These are phyloP conservation scores for Lecanicillium sp. DNA, from an alignment of 2,329 filamentous ascomycete species.

Conservation along the genomic window DNA sequence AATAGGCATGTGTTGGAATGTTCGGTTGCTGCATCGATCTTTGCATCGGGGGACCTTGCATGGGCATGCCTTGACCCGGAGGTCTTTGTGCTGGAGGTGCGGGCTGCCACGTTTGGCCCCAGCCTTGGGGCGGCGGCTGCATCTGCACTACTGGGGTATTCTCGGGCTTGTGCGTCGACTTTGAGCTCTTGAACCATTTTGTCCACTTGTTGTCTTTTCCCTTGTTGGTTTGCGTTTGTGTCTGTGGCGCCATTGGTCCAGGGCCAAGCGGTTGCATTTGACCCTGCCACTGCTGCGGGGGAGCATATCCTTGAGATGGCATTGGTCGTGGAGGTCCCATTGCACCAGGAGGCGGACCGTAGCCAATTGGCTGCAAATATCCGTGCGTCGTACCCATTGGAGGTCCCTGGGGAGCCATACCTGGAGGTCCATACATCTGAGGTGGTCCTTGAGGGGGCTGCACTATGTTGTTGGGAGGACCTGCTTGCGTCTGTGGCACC, in stretches of 20 bases:
- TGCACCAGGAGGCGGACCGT: slow-evolving; percentile 14
- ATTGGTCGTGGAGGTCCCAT: not conserved
- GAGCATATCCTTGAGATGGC: slow-evolving; percentile 5
- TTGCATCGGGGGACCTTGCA: not conserved
- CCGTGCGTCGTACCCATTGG: not conserved
- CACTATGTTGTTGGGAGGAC: not conserved
- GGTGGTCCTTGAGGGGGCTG: slow-evolving; percentile 5
- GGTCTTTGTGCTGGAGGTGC: not conserved
- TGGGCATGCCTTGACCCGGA: not conserved
- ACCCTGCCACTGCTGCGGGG: slow-evolving; percentile 1
- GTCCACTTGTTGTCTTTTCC: slow-evolving; percentile 24
- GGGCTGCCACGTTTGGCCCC: not conserved
- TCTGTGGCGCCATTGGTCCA: slow-evolving; percentile 15
- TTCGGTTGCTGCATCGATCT: not conserved
- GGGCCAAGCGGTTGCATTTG: slow-evolving; percentile 14
- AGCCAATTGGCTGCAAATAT: slow-evolving; percentile 7
- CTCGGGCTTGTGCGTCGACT: slow-evolving; percentile 7
- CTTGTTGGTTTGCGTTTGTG: slow-evolving; percentile 17
- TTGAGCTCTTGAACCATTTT: slow-evolving; percentile 26
- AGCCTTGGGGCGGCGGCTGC: slow-evolving; percentile 6
- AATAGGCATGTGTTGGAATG: not conserved
- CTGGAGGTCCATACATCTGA: not conserved
- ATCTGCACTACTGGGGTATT: not conserved
- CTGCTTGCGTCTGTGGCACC: not conserved
- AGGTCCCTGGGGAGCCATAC: not conserved